Evolutionary conservation across 768 basidiomycete genomes (phyloP).

Genomic region (Termitomyces eurrhizus): DNA sequence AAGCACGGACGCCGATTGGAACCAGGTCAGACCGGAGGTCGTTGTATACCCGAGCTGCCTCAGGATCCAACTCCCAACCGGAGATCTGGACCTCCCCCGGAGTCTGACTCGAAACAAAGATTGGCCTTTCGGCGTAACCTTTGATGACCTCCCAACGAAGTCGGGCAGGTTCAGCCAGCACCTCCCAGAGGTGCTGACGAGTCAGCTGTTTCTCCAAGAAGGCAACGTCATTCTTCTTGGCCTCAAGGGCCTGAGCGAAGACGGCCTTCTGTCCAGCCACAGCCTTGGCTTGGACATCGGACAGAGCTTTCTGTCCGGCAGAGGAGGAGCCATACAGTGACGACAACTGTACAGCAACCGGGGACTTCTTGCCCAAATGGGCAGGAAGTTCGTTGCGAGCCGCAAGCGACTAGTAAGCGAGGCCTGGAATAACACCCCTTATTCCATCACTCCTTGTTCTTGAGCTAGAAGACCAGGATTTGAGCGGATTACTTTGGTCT

Average conservation of each 20-base stretch:
- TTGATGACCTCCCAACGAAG: neutral
- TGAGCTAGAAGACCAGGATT: too few relatives aligned
- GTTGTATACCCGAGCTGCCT: neutral
- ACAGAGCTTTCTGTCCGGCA: neutral
- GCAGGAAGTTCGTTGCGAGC: too few relatives aligned
- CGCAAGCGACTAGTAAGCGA: too few relatives aligned
- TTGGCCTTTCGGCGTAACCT: neutral
- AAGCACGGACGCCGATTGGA: neutral
- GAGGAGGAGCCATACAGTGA: too few relatives aligned
- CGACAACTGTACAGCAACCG: too few relatives aligned
- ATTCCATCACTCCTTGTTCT: too few relatives aligned
- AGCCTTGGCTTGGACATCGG: neutral
- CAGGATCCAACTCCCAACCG: neutral
- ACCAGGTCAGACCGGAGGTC: neutral
- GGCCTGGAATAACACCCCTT: too few relatives aligned
- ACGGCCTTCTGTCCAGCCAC: neutral
- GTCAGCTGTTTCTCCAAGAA: neutral
- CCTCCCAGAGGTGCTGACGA: neutral
- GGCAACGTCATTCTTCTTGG: neutral
- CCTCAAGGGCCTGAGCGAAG: neutral
- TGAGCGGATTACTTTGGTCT: too few relatives aligned
- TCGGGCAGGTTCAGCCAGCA: neutral
- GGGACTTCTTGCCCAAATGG: too few relatives aligned
- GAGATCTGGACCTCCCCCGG: accelerated
- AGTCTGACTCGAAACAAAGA: neutral